phyloP scores from a whole-genome alignment of 2,329 filamentous ascomycete genomes.

The Thermothelomyces thermophilus region DNA sequence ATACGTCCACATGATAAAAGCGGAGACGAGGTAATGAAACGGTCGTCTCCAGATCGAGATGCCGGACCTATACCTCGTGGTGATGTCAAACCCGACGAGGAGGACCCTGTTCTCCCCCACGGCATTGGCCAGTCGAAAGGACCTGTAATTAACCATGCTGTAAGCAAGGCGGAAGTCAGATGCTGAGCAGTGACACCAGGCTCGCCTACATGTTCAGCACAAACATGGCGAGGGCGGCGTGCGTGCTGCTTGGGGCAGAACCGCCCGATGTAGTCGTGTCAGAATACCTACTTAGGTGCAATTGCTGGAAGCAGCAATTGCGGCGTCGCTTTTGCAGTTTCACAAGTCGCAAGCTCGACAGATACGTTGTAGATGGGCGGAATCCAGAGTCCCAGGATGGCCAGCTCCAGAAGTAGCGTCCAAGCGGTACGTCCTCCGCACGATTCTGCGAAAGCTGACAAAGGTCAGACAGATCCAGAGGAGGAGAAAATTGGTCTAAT shows the following conservation, averaged over 20 bases:
- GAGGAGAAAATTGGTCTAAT: conserved; percentile 33
- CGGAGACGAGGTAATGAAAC: conserved; percentile 2
- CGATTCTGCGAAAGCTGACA: conserved; percentile 30
- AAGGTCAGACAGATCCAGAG: conserved; percentile 32
- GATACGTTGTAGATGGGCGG: conserved; percentile 27
- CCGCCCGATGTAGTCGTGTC: conserved; percentile 6
- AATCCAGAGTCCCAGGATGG: conserved; percentile 31
- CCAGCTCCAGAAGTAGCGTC: conserved; percentile 33
- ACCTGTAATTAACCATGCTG: conserved; percentile 2
- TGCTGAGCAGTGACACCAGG: not conserved
- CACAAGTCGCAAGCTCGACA: too few species aligned
- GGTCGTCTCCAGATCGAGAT: conserved; percentile 8
- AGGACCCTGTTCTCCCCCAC: conserved; percentile 18
- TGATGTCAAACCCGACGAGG: conserved; percentile 11
- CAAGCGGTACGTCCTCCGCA: conserved; percentile 36
- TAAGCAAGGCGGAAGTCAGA: not conserved
- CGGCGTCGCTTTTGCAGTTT: too few species aligned
- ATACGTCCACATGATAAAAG: conserved; percentile 19
- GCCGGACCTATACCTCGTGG: conserved; percentile 4
- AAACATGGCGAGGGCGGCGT: conserved; percentile 32
- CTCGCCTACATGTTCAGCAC: conserved; percentile 33
- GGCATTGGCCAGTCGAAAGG: conserved; percentile 20
- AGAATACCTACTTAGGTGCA: too few species aligned
- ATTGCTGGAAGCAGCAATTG: too few species aligned
- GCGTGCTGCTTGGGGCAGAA: conserved; percentile 20